Base-by-base conservation (phyloP, 352 stramenopile genomes). In the Globisporangium yorkense region DNA sequence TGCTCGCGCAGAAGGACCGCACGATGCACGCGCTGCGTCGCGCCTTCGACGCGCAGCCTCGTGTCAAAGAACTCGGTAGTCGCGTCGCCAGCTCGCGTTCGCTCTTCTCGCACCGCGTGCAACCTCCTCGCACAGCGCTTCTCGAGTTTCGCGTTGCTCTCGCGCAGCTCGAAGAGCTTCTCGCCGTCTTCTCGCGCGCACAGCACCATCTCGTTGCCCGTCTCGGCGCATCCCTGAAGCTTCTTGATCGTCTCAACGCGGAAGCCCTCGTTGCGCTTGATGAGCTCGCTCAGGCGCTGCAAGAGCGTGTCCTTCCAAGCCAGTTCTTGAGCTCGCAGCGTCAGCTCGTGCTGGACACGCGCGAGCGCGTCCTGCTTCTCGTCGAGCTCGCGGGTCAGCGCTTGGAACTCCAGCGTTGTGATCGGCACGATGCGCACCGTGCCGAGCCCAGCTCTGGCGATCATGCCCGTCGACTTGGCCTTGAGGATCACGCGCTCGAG, bases 221-320 rank as follows among this genome's bases (percentile, higher is more conserved):
- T 61, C 8, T 87, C 76, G 8, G 52, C 54, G 21, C 74, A 78
- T 0, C 52, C 8, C 2, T 31, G 16, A 0, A 90, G 65, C 50
- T 77, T 87, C 5, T 5, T 18, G 0, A 85, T 51, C 48, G 77
- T 62, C 52, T 88, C 78, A 1, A 53, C 40, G 1, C 74, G 71
- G 56, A 90, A 88, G 1, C 63, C 70, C 57, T 85, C 78, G 39
- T 90, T 90, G 16, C 80, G 74, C 62, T 90, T 83, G 61, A 88
- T 82, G 6, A 87, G 57, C 18, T 87, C 71, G 39, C 76, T 85
- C 20, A 90, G 33, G 9, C 75, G 80, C 54, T 90, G 80, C 13
- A 90, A 62, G 33, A 88, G 56, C 43, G 79, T 72, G 51, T 90
- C 80, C 41, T 82, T 87, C 78, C 77, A 88, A 0, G 56, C 57